phyloP scores from a whole-genome alignment of 768 basidiomycete genomes.

The Leucogyrophana mollusca region DNA sequence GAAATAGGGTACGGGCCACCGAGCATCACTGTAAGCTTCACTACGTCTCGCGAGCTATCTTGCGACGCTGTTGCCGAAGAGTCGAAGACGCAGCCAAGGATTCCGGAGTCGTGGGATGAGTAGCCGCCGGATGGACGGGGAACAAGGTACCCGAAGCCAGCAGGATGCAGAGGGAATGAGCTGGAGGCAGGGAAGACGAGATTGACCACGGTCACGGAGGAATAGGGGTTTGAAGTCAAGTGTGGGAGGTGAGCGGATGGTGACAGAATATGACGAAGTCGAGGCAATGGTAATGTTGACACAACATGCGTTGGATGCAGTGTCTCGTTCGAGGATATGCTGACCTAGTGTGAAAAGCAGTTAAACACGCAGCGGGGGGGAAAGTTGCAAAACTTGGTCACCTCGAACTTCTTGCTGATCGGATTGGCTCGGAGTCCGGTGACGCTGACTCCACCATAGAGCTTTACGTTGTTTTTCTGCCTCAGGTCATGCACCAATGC shows the following conservation, averaged over 20 bases:
- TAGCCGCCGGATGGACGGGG: constrained; percentile 71
- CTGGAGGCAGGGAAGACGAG: constrained; percentile 66
- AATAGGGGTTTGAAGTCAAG: constrained; percentile 64
- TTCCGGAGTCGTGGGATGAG: constrained; percentile 38
- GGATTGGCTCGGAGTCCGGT: constrained; percentile 30
- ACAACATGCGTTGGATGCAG: constrained; percentile 63
- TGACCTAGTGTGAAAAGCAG: constrained; percentile 25
- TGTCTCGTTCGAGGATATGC: constrained; percentile 29
- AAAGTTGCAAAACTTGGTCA: constrained; percentile 21
- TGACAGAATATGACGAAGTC: constrained; percentile 42
- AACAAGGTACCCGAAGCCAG: constrained; percentile 93
- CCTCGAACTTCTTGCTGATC: constrained; percentile 43
- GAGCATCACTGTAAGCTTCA: constrained; percentile 89
- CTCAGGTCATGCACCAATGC: constrained; percentile 51
- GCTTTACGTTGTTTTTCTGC: constrained; percentile 52
- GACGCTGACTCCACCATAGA: constrained; percentile 46
- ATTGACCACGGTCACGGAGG: constrained; percentile 87
- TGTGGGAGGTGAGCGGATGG: constrained; percentile 52
- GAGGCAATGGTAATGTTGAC: constrained; percentile 72
- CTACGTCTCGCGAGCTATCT: constrained; percentile 42
- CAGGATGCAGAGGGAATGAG: constrained; percentile 59
- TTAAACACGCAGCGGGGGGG: constrained; percentile 3
- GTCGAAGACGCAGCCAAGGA: constrained; percentile 91
- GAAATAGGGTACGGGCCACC: constrained; percentile 66
- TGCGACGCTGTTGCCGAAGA: constrained; percentile 70